Conservation (phyloP, 192 early-diverging fungal species). For the Podila verticillata region DNA sequence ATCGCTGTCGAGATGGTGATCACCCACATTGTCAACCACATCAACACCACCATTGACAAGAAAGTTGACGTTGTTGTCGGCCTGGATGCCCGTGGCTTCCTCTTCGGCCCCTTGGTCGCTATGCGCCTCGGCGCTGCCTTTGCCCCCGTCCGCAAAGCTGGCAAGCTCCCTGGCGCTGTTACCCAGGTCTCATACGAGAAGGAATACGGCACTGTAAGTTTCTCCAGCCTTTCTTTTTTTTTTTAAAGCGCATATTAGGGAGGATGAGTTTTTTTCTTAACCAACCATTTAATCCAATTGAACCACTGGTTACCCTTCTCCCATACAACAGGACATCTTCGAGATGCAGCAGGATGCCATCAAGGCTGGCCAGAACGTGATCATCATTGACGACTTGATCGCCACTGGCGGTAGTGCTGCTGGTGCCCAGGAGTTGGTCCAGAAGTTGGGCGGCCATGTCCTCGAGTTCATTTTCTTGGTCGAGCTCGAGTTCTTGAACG, state of each 20-base stretch:
- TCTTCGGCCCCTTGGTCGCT: slow-evolving; percentile 94
- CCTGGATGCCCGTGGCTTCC: slow-evolving; percentile 97
- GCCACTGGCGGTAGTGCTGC: slow-evolving; percentile 90
- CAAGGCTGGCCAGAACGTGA: slow-evolving; percentile 82
- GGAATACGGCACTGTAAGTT: slow-evolving; percentile 89
- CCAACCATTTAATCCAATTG: not conserved
- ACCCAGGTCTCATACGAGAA: slow-evolving; percentile 82
- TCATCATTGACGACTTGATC: slow-evolving; percentile 97
- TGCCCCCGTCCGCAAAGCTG: slow-evolving; percentile 95
- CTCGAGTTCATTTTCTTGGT: slow-evolving; percentile 93
- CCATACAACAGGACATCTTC: slow-evolving; percentile 77
- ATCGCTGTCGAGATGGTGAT: slow-evolving; percentile 91
- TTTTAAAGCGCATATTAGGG: not conserved
- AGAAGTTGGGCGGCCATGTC: slow-evolving; percentile 74
- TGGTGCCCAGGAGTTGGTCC: slow-evolving; percentile 87
- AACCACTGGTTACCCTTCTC: too few relatives aligned
- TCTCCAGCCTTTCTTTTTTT: not conserved
- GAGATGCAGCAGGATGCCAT: slow-evolving; percentile 90
- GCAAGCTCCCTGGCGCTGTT: slow-evolving; percentile 91
- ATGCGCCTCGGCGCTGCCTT: slow-evolving; percentile 88
- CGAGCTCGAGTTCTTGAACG: slow-evolving; percentile 88
- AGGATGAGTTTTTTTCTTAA: not conserved
- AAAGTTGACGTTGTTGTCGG: slow-evolving; percentile 93
- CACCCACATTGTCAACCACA: slow-evolving; percentile 86
- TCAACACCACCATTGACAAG: slow-evolving; percentile 65